Percentiles rank a stretch among this genome's conserved stretches.
These are phyloP conservation scores for Sarcocystis neurona DNA, from an alignment of 169 alveolate species.

Conservation along the genomic window DNA sequence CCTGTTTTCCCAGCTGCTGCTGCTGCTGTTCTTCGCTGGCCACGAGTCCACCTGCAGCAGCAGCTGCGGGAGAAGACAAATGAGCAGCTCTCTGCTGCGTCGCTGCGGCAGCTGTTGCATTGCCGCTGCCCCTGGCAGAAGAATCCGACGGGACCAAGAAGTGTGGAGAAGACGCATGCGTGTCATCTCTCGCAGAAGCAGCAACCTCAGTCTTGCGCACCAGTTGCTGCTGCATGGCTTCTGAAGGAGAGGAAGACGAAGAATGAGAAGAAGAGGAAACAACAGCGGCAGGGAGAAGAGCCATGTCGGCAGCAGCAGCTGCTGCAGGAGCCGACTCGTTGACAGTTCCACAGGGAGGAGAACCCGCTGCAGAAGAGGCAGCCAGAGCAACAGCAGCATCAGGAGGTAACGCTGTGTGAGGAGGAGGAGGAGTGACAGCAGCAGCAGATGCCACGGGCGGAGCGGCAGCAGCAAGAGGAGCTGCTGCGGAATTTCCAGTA, in stretches of 20 bases:
- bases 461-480: slow-evolving; percentile 1
- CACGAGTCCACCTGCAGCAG: too few species aligned
- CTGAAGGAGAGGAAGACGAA: background rate
- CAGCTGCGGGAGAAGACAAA: too few species aligned
- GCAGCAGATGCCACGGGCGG: background rate
- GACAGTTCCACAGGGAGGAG: background rate
- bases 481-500: background rate
- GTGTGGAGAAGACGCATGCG: background rate
- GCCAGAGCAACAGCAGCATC: background rate
- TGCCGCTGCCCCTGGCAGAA: slow-evolving; percentile 30
- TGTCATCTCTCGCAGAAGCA: background rate
- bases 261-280: background rate
- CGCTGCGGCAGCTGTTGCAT: slow-evolving; percentile 37
- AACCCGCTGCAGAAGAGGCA: background rate
- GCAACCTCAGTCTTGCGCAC: background rate
- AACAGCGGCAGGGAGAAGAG: background rate
- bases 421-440: background rate
- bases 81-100: slow-evolving; percentile 25
- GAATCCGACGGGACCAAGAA: background rate
- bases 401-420: background rate
- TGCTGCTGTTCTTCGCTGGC: too few species aligned
- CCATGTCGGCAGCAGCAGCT: background rate
- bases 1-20: background rate
- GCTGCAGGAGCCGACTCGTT: background rate
- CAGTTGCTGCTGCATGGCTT: background rate